Evolutionary conservation across 1,284 basidiomycete genomes (phyloP).

Genomic region (Microbotryomycetes sp.): DNA sequence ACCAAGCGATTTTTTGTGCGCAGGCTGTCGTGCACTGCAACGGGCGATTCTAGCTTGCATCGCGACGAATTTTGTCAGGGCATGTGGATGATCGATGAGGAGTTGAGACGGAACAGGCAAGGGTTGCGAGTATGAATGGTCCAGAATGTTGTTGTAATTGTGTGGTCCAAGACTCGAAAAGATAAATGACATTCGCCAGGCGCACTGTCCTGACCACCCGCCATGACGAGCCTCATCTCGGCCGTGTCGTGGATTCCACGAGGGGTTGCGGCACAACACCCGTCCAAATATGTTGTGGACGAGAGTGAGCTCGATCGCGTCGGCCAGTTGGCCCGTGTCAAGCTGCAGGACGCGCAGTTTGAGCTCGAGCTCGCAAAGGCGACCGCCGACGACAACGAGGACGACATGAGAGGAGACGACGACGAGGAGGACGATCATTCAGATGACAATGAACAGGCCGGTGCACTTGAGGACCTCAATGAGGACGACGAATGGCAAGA

Average conservation of each 20-base stretch:
- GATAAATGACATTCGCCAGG: background rate
- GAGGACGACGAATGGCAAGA: background rate
- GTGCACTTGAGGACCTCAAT: slow-evolving; percentile 6
- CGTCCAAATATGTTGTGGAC: slow-evolving; percentile 82
- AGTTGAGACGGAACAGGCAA: slow-evolving; percentile 44
- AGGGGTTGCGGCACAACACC: slow-evolving; percentile 67
- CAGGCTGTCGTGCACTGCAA: background rate
- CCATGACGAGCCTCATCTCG: slow-evolving; percentile 45
- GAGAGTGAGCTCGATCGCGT: slow-evolving; percentile 86
- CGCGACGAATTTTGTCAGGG: slow-evolving; percentile 61
- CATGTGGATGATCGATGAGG: slow-evolving; percentile 78
- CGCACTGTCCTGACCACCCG: background rate
- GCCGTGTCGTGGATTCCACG: slow-evolving; percentile 67
- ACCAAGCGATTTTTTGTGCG: too few species aligned
- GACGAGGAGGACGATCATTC: slow-evolving; percentile 1
- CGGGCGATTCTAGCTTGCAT: slow-evolving; percentile 55
- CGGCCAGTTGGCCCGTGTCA: slow-evolving; percentile 75
- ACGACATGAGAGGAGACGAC: slow-evolving; percentile 15
- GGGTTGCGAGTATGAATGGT: background rate
- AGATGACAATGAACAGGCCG: slow-evolving; percentile 19
- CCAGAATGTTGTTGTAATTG: background rate
- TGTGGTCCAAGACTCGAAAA: background rate
- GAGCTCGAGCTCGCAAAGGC: slow-evolving; percentile 76
- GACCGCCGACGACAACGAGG: slow-evolving; percentile 38
- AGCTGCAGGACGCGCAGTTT: slow-evolving; percentile 76